These are phyloP conservation scores for Trichoderma brevicompactum DNA, from an alignment of 2,329 filamentous ascomycete species.

Conservation along the genomic window DNA sequence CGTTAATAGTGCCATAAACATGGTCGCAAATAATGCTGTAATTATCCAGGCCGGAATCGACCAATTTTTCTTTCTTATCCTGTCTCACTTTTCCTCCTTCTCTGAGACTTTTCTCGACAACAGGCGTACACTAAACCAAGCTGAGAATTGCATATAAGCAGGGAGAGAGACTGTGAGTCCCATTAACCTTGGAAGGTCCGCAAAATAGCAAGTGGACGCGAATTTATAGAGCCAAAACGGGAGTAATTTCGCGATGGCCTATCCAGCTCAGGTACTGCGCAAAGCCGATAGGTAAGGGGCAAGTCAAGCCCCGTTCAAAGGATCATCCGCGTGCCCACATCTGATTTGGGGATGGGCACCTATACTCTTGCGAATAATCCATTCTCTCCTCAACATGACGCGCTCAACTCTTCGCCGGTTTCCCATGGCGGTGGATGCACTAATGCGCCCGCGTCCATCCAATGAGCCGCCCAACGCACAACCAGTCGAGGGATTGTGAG, in stretches of 20 bases:
- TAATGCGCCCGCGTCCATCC: neutral
- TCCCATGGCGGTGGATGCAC: constrained; percentile 6
- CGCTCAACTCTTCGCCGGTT: neutral
- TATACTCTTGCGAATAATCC: neutral
- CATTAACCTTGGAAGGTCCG: neutral
- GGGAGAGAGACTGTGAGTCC: neutral
- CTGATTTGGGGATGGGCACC: neutral
- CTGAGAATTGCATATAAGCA: neutral
- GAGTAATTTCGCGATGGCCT: neutral
- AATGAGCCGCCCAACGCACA: neutral
- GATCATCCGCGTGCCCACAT: neutral
- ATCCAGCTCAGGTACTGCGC: neutral
- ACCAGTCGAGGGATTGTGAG: neutral
- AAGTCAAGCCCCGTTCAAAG: neutral
- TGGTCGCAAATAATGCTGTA: neutral
- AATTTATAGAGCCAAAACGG: neutral
- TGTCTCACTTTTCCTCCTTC: neutral
- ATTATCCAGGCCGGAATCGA: neutral
- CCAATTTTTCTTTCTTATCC: neutral
- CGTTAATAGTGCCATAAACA: too few species aligned
- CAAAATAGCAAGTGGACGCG: neutral
- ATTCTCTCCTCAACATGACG: neutral
- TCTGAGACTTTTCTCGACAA: constrained; percentile 4
- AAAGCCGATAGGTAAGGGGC: neutral
- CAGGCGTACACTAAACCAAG: constrained; percentile 1